Base-by-base conservation (phyloP, 305 asterid genomes). In the Fraxinus floribunda region DNA sequence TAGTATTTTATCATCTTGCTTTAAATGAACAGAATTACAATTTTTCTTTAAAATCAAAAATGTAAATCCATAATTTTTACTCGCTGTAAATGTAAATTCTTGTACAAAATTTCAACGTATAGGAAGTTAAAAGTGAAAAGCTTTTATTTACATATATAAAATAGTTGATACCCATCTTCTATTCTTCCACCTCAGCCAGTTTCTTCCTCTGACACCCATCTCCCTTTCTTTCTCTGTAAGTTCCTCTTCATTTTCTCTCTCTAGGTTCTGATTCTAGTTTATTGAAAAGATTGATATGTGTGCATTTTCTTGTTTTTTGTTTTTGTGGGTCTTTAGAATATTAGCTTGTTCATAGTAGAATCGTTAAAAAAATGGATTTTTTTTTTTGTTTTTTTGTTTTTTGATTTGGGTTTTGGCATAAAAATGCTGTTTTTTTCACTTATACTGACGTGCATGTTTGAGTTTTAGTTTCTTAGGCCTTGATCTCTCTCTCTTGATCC, bases 141-240 rank as follows among this genome's bases (percentile, higher is more conserved):
- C 81, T 46, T 62, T 79, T 35, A 84, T 77, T 78, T 82, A 85
- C 73, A 82, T 79, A 86, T 73, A 78, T 80, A 83, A 84, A 70
- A 85, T 84, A 82, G 84, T 84, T 87, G 86, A 85, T 88, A 29
- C 89, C 86, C 91, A 86, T 85, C 87, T 83, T 66, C 87, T 76
- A 79, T 81, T 87, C 89, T 90, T 90, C 90, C 91, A 84, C 83
- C 79, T 85, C 85, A 76, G 66, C 81, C 88, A 29, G 81, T 78
- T 83, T 85, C 87, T 85, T 86, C 86, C 90, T 82, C 91, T 87
- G 88, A 83, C 91, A 84, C 88, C 91, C 81, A 68, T 86, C 88
- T 80, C 87, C 79, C 87, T 24, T 24, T 62, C 72, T 34, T 64
- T 82, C 89, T 86, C 87, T 80, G 97, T 92, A 89, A 86, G 95